phyloP scores from a whole-genome alignment of 225 moss, liverwort and hornwort genomes.

The Bryum argenteum region DNA sequence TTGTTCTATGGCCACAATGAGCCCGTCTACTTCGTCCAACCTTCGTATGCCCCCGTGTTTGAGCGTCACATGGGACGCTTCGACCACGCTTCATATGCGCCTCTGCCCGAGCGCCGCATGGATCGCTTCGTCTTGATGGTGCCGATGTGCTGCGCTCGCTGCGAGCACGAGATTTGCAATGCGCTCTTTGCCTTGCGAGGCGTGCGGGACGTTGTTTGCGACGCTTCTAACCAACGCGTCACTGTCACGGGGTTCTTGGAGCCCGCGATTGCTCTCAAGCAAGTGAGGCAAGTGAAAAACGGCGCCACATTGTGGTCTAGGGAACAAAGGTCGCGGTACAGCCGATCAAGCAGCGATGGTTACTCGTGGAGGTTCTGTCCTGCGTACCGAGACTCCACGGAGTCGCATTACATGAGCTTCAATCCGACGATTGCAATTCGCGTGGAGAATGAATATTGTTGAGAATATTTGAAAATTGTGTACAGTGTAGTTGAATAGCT shows the following conservation, averaged over 20 bases:
- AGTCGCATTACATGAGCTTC: slow-evolving; percentile 26
- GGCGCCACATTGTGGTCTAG: slow-evolving; percentile 25
- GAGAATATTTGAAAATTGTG: slow-evolving; percentile 15
- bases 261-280: slow-evolving; percentile 31
- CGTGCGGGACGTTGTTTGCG: slow-evolving; percentile 37
- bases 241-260: slow-evolving; percentile 38
- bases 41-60: background rate
- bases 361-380: slow-evolving; percentile 39
- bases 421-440: slow-evolving; percentile 32
- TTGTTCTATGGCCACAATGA: slow-evolving; percentile 31
- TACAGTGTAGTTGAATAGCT: background rate
- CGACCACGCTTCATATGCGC: background rate
- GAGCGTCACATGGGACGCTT: background rate
- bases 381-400: slow-evolving; percentile 37
- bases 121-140: slow-evolving; percentile 38
- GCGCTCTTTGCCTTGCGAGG: slow-evolving; percentile 28
- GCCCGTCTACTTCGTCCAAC: slow-evolving; percentile 6
- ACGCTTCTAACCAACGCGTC: slow-evolving; percentile 33
- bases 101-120: background rate
- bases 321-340: background rate
- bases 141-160: slow-evolving; percentile 41
- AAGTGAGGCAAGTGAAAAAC: slow-evolving; percentile 32
- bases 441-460: too few species aligned
- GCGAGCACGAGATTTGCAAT: slow-evolving; percentile 39
- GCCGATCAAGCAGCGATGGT: slow-evolving; percentile 7